Conservation (phyloP, 225 moss, liverwort and hornwort species). For the Pseudoscleropodium purum region DNA sequence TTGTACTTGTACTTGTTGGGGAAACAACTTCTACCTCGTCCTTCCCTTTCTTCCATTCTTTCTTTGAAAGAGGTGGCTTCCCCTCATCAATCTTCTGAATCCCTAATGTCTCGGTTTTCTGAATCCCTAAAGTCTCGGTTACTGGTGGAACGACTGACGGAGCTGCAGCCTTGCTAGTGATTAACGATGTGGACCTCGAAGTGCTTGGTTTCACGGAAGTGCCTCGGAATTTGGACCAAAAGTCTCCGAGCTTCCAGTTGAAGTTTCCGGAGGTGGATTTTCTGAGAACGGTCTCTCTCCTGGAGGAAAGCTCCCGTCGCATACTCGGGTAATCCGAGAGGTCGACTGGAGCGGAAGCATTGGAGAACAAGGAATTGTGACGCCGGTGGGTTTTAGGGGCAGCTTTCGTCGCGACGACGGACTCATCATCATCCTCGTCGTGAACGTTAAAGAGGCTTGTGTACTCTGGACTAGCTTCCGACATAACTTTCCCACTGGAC, state of each 20-base stretch:
- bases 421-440: neutral
- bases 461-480: slow-evolving; percentile 15
- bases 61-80: neutral
- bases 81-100: neutral
- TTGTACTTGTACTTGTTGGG: neutral
- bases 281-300: neutral
- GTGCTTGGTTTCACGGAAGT: neutral
- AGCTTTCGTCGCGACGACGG: neutral
- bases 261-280: slow-evolving; percentile 13
- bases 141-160: neutral
- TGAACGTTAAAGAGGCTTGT: slow-evolving; percentile 15
- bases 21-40: neutral
- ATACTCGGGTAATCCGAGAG: slow-evolving; percentile 13
- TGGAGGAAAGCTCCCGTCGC: neutral
- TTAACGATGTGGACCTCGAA: neutral
- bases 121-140: neutral
- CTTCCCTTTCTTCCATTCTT: neutral
- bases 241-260: slow-evolving; percentile 18
- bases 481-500: slow-evolving; percentile 5
- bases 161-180: neutral
- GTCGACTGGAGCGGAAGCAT: slow-evolving; percentile 9
- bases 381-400: slow-evolving; percentile 9
- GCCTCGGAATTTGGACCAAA: slow-evolving; percentile 16
- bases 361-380: slow-evolving; percentile 9
- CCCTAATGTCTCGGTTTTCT: neutral